Conservation (phyloP, 768 basidiomycete genomes). For the Amyloporia xantha region DNA sequence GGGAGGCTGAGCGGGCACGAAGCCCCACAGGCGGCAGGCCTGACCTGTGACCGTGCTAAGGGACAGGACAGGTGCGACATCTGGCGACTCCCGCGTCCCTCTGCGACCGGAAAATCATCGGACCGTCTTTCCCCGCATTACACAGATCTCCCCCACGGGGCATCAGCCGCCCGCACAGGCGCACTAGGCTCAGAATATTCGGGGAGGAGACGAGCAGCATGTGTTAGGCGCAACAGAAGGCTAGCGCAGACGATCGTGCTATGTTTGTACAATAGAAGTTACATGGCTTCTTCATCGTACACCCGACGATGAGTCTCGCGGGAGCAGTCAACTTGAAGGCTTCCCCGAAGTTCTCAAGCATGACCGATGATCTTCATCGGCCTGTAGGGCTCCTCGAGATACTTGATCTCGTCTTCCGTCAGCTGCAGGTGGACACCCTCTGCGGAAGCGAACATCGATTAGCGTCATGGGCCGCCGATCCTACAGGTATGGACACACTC, state of each 20-base stretch:
- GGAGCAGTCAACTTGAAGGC: too few species aligned
- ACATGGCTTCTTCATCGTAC: too few species aligned
- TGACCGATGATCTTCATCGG: conserved; percentile 16
- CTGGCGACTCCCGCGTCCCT: neutral
- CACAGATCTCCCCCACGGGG: neutral
- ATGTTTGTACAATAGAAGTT: too few species aligned
- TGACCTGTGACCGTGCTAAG: neutral
- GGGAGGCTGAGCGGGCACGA: too few species aligned
- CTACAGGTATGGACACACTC: neutral
- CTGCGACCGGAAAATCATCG: neutral
- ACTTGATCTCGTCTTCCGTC: conserved; percentile 48
- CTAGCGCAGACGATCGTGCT: too few species aligned
- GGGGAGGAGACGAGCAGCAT: too few species aligned
- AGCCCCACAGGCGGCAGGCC: neutral
- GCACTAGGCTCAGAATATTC: too few species aligned
- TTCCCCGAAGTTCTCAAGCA: neutral
- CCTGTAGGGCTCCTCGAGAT: conserved; percentile 48
- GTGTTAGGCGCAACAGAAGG: too few species aligned
- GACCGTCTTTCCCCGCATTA: conserved; percentile 1
- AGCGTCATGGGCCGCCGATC: neutral
- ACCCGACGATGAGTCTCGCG: too few species aligned
- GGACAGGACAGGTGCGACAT: neutral
- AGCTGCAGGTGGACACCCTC: conserved; percentile 42
- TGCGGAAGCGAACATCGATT: conserved; percentile 8
- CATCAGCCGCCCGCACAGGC: neutral